A percentile compares a stretch with the other conserved stretches of the same genome.
These are phyloP conservation scores for Microbotryomycetes sp. DNA, from an alignment of 1,284 basidiomycete genomes.

Conservation along the genomic window DNA sequence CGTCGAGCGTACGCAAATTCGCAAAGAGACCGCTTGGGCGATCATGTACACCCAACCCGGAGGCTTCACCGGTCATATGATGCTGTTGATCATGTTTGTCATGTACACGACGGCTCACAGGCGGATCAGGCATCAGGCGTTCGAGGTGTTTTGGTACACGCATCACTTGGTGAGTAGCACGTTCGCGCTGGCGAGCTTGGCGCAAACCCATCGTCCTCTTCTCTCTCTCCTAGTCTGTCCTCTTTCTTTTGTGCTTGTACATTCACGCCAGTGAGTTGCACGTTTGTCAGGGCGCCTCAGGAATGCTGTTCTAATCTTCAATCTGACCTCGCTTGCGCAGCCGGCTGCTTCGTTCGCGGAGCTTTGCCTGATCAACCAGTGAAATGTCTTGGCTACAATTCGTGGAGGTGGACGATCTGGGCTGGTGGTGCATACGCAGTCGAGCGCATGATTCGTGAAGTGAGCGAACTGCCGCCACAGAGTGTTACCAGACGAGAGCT, in stretches of 20 bases:
- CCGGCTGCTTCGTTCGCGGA: constrained; percentile 83
- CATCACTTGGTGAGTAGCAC: constrained; percentile 78
- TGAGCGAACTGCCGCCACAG: constrained; percentile 45
- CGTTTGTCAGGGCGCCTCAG: no score
- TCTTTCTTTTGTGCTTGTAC: constrained; percentile 54
- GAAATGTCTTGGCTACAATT: constrained; percentile 76
- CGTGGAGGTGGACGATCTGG: constrained; percentile 82
- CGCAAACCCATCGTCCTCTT: background rate
- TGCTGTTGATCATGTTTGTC: constrained; percentile 64
- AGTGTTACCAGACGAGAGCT: background rate
- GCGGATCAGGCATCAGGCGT: constrained; percentile 74
- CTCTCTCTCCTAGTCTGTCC: constrained; percentile 9
- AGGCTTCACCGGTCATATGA: constrained; percentile 76
- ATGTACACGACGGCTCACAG: constrained; percentile 60
- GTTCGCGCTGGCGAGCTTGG: constrained; percentile 75
- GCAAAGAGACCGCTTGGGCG: constrained; percentile 62
- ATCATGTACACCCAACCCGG: constrained; percentile 77
- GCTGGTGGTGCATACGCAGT: constrained; percentile 76
- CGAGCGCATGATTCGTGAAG: constrained; percentile 71
- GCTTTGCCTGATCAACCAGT: constrained; percentile 55
- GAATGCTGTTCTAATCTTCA: background rate
- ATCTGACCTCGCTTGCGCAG: background rate
- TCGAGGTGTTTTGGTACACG: constrained; percentile 90
- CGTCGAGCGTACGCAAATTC: constrained; percentile 56
- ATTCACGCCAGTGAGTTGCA: constrained; percentile 65